Conservation (phyloP, 176 grass and related monocot species). For the Pharus latifolius region DNA sequence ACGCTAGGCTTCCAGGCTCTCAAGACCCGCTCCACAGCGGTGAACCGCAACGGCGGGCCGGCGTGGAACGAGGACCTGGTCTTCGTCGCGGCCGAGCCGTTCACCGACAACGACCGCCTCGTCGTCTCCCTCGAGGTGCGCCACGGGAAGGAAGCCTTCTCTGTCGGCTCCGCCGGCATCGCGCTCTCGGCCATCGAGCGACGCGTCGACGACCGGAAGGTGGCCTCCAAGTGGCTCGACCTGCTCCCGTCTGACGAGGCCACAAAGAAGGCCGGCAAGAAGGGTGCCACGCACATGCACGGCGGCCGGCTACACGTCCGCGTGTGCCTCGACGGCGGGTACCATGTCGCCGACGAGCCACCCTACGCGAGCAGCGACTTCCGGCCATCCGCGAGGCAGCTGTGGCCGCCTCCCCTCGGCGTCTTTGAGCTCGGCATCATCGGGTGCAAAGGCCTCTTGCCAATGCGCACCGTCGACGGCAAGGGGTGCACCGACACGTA, state of each 20-base stretch:
- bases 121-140: conserved; percentile 71
- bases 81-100: conserved; percentile 78
- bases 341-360: conserved; percentile 77
- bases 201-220: conserved; percentile 82
- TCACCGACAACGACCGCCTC: conserved; percentile 52
- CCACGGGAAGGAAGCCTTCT: conserved; percentile 46
- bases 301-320: conserved; percentile 69
- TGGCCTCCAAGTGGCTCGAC: conserved; percentile 73
- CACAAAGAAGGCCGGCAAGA: conserved; percentile 23
- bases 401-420: conserved; percentile 60
- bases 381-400: conserved; percentile 78
- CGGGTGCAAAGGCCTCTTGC: conserved; percentile 67
- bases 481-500: conserved; percentile 80
- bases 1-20: conserved; percentile 49
- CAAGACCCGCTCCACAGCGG: conserved; percentile 36
- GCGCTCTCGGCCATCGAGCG: conserved; percentile 55
- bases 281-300: conserved; percentile 11
- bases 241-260: conserved; percentile 47
- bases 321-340: conserved; percentile 80
- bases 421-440: conserved; percentile 74
- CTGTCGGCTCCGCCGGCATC: conserved; percentile 53
- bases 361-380: conserved; percentile 58
- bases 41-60: conserved; percentile 48
- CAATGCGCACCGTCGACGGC: conserved; percentile 60
- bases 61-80: conserved; percentile 89